Evolutionary conservation across 345 rosid genomes (phyloP), one percentile per base, ranked within the genome.

Genomic region (Eucalyptus melliodora): DNA sequence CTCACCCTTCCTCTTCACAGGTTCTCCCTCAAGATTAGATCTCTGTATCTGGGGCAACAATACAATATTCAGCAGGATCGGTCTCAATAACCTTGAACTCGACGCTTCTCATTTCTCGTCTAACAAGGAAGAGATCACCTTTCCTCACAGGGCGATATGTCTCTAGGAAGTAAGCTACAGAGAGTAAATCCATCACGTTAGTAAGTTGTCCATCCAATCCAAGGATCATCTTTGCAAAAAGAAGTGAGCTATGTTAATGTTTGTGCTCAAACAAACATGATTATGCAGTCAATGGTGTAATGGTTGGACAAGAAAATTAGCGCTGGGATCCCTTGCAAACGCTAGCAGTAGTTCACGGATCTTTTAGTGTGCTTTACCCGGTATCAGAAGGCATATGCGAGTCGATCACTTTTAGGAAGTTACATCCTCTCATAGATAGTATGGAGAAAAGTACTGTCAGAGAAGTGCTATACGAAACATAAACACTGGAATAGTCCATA

Each of bases 91-190:
- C 96, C 89, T 97, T 96, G 92, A 96, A 97, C 91, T 96, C 99
- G 23, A 97, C 96, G 53, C 98, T 96, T 92, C 99, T 95, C 99
- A 96, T 93, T 86, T 97, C 99, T 69, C 99, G 96, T 92, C 99
- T 95, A 62, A 96, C 99, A 86, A 96, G 99, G 92, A 97, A 97
- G 69, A 96, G 92, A 92, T 97, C 99, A 87, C 99, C 99, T 92
- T 95, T 97, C 92, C 98, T 95, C 89, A 97, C 96, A 12, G 99
- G 99, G 19, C 99, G 98, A 90, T 97, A 97, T n/a, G 99, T 95
- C 91, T 96, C 99, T 87, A 95, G 69, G 93, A 97, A 97, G 91
- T 97, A 97, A 88, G 99, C 99, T 97, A 96, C 91, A 92, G 60
- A 86, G 30, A 88, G 21, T 19, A 59, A 90, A 45, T 42, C n/a